Conservation (phyloP, 495 filamentous ascomycete genomes). For the Aspergillus sclerotioniger region DNA sequence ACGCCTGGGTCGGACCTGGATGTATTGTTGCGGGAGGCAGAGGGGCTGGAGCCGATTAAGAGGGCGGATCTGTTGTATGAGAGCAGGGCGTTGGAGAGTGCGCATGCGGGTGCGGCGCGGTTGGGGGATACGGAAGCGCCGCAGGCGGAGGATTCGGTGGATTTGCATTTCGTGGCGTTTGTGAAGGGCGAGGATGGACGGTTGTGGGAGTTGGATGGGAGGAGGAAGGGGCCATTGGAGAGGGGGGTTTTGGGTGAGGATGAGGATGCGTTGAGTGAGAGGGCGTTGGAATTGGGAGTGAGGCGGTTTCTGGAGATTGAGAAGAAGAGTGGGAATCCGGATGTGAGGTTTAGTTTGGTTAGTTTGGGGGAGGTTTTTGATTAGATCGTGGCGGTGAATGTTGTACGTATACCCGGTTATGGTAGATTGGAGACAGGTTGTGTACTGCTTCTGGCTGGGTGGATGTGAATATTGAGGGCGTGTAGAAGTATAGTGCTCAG, state of each 20-base stretch:
- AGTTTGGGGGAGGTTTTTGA: constrained; percentile 66
- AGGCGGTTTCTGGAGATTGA: constrained; percentile 63
- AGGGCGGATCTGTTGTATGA: constrained; percentile 73
- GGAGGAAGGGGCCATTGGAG: constrained; percentile 66
- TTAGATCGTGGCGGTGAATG: constrained; percentile 24
- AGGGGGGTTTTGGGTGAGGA: constrained; percentile 50
- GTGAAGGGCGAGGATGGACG: constrained; percentile 68
- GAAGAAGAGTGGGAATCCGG: constrained; percentile 51
- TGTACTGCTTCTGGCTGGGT: neutral
- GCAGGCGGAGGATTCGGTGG: constrained; percentile 62
- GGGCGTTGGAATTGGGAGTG: constrained; percentile 60
- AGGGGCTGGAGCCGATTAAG: constrained; percentile 44
- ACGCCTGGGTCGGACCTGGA: constrained; percentile 46
- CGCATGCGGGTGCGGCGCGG: constrained; percentile 68
- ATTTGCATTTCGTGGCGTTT: constrained; percentile 84
- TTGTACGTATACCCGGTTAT: neutral
- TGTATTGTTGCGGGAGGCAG: constrained; percentile 43
- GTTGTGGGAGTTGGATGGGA: constrained; percentile 84
- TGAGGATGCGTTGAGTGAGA: constrained; percentile 70
- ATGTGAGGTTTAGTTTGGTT: constrained; percentile 74
- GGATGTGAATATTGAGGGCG: neutral
- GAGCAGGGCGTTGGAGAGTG: constrained; percentile 65
- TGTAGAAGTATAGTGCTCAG: neutral
- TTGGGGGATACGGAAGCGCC: constrained; percentile 74
- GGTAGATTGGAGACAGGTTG: neutral